Evolutionary conservation across 495 filamentous ascomycete genomes (phyloP).

Genomic region (Talaromyces nanjingensis): DNA sequence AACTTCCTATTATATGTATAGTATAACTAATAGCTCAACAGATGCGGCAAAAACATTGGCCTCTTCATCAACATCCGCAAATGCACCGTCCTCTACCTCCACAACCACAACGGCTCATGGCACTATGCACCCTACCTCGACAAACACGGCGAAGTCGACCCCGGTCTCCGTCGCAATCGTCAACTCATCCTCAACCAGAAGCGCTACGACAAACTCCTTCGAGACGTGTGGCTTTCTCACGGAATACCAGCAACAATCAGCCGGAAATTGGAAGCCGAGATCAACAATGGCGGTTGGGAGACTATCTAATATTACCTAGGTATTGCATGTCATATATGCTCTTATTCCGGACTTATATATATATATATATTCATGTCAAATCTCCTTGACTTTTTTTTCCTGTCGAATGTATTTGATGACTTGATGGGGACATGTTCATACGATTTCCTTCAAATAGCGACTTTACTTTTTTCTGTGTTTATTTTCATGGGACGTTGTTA

Average conservation of each 20-base stretch:
- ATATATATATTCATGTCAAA: constrained; percentile 1
- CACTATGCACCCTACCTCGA: constrained; percentile 88
- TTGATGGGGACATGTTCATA: constrained; percentile 1
- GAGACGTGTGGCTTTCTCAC: constrained; percentile 82
- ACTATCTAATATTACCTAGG: constrained; percentile 50
- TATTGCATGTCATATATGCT: background rate
- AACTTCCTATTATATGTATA: too few species aligned
- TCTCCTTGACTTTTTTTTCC: background rate
- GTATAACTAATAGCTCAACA: constrained; percentile 23
- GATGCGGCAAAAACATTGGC: constrained; percentile 82
- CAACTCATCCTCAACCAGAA: constrained; percentile 90
- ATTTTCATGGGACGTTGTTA: background rate
- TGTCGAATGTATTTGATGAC: background rate
- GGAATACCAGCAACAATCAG: constrained; percentile 83
- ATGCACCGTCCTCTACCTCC: constrained; percentile 80
- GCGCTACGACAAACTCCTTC: constrained; percentile 80
- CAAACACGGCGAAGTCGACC: constrained; percentile 88
- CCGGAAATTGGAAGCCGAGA: constrained; percentile 83
- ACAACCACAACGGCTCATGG: constrained; percentile 76
- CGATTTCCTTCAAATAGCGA: background rate
- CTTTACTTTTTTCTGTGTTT: background rate
- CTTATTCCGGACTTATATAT: background rate
- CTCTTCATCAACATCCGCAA: constrained; percentile 95
- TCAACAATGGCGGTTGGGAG: constrained; percentile 97
- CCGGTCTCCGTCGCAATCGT: constrained; percentile 69